Conservation (phyloP, 108 stramenopile genomes). For the Nitzschia sp. region DNA sequence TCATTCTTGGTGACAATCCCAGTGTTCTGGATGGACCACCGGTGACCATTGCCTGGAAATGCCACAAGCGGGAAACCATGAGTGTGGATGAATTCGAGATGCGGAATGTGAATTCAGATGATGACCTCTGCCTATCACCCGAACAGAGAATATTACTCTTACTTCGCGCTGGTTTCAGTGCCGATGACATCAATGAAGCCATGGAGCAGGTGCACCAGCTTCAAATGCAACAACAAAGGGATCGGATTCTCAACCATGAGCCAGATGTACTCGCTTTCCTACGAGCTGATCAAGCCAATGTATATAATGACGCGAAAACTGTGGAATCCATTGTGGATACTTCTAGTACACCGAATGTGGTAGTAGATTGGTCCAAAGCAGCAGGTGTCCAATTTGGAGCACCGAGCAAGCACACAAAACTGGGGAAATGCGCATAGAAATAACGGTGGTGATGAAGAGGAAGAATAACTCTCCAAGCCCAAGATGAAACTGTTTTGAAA, state of each 20-base stretch:
- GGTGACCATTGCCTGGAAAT: conserved; percentile 45
- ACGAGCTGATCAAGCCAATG: no score
- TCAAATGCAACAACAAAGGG: not conserved
- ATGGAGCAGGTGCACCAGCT: not conserved
- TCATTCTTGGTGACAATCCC: conserved; percentile 56
- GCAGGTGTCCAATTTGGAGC: no score
- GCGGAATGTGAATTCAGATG: not conserved
- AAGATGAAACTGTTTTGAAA: not conserved
- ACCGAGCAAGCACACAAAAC: no score
- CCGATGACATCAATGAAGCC: not conserved
- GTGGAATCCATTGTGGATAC: no score
- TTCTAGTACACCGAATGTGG: no score
- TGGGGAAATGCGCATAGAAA: no score
- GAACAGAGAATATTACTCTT: not conserved
- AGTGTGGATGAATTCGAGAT: not conserved
- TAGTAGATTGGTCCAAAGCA: no score
- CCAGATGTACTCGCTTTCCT: not conserved
- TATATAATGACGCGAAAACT: no score
- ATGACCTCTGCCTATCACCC: not conserved
- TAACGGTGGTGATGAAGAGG: no score
- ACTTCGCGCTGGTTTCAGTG: not conserved
- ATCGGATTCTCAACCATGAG: not conserved
- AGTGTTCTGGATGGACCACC: conserved; percentile 42
- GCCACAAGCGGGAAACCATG: not conserved
- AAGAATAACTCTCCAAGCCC: not conserved